A percentile compares a stretch with the other conserved stretches of the same genome.
phyloP scores from a whole-genome alignment of 2,329 filamentous ascomycete genomes.

The Bimuria novae-zelandiae region DNA sequence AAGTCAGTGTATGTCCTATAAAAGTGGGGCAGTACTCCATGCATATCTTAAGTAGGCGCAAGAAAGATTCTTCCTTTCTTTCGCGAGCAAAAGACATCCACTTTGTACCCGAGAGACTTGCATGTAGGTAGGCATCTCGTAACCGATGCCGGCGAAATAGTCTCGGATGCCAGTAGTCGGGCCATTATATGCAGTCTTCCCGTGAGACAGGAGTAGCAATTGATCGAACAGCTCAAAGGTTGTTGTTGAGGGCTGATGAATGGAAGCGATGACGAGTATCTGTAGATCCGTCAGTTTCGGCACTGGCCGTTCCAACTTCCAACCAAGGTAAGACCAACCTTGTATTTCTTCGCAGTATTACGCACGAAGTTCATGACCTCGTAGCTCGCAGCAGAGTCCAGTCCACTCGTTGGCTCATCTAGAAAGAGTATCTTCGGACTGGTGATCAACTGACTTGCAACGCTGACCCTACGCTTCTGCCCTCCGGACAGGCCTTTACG shows the following conservation, averaged over 20 bases:
- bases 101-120: too few species aligned
- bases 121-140: slow-evolving; percentile 69
- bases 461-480: slow-evolving; percentile 79
- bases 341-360: slow-evolving; percentile 67
- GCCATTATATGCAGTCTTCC: slow-evolving; percentile 75
- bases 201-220: slow-evolving; percentile 72
- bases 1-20: too few species aligned
- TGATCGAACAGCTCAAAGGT: slow-evolving; percentile 84
- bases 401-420: slow-evolving; percentile 81
- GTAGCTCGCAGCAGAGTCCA: slow-evolving; percentile 76
- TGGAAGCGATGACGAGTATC: slow-evolving; percentile 79
- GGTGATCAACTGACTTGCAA: slow-evolving; percentile 81
- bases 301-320: too few species aligned
- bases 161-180: slow-evolving; percentile 59
- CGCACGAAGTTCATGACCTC: slow-evolving; percentile 78
- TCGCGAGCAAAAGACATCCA: too few species aligned
- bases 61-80: too few species aligned
- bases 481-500: slow-evolving; percentile 83
- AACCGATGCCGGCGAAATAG: slow-evolving; percentile 67
- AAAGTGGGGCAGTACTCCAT: too few species aligned
- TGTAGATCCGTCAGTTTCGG: too few species aligned
- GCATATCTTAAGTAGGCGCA: too few species aligned
- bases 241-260: slow-evolving; percentile 81
- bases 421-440: slow-evolving; percentile 80
- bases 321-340: too few species aligned